Evolutionary conservation across 1,284 basidiomycete genomes (phyloP).

Genomic region (Ceratobasidium sp.): DNA sequence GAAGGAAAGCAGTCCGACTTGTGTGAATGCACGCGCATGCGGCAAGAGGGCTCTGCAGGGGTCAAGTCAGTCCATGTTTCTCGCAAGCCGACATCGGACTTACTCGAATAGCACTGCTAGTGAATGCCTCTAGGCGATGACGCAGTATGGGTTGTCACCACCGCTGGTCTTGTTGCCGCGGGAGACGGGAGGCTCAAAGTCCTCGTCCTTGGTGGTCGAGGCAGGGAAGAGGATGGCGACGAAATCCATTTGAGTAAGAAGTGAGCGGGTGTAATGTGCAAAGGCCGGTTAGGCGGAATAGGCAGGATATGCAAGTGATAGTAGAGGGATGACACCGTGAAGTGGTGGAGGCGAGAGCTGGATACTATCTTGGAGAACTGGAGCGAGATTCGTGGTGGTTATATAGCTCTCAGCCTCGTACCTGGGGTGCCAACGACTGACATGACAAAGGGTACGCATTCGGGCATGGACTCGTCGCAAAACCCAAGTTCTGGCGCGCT

Average conservation of each 20-base stretch:
- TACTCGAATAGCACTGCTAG: slow-evolving; percentile 5
- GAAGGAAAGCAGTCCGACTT: too few species aligned
- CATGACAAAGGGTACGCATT: slow-evolving; percentile 4
- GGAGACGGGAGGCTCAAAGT: slow-evolving; percentile 10
- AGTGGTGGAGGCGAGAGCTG: slow-evolving; percentile 14
- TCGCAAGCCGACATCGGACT: background rate
- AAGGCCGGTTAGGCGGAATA: background rate
- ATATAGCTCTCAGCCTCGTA: background rate
- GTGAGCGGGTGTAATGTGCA: background rate
- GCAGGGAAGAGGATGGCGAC: slow-evolving; percentile 7
- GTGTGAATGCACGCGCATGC: too few species aligned
- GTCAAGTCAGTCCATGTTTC: background rate
- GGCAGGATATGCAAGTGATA: background rate
- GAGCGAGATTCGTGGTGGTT: background rate
- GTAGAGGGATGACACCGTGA: slow-evolving; percentile 2
- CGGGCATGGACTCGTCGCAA: background rate
- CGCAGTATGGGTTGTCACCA: slow-evolving; percentile 6
- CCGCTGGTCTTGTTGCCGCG: slow-evolving; percentile 2
- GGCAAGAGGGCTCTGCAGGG: background rate
- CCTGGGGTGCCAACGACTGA: background rate
- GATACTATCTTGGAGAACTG: slow-evolving; percentile 7
- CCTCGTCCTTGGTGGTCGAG: background rate
- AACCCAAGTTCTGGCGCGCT: background rate
- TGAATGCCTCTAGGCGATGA: background rate
- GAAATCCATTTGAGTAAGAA: slow-evolving; percentile 13